These are phyloP conservation scores for Debaryomyces tyrocola DNA, from an alignment of 805 yeast species.

Conservation along the genomic window DNA sequence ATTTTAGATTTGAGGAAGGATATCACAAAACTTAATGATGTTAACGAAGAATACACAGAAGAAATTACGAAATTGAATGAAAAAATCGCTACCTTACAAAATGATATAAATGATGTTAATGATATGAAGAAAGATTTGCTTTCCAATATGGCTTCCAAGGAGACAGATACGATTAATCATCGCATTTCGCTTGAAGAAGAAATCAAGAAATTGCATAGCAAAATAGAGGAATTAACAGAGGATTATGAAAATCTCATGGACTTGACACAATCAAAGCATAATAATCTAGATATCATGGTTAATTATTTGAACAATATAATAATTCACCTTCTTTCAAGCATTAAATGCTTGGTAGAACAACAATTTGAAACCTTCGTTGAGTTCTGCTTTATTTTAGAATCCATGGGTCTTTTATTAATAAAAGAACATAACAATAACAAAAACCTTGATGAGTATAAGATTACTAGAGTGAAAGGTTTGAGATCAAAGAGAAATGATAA, in stretches of 20 bases:
- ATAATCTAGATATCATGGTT: constrained; percentile 26
- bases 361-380: constrained; percentile 38
- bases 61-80: constrained; percentile 15
- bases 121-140: constrained; percentile 60
- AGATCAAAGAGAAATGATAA: constrained; percentile 39
- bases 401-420: constrained; percentile 72
- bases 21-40: constrained; percentile 9
- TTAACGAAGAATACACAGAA: constrained; percentile 8
- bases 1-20: constrained; percentile 11
- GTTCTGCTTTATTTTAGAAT: constrained; percentile 60
- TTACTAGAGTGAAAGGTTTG: constrained; percentile 80
- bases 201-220: constrained; percentile 41
- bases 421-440: constrained; percentile 30
- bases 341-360: constrained; percentile 15
- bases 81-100: constrained; percentile 9
- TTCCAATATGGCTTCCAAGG: constrained; percentile 68
- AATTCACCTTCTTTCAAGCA: constrained; percentile 11
- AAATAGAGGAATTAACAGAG: constrained; percentile 48
- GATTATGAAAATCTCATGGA: constrained; percentile 45
- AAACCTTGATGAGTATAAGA: constrained; percentile 36
- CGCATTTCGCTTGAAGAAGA: constrained; percentile 50
- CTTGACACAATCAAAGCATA: constrained; percentile 28
- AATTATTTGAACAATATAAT: constrained; percentile 22
- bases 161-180: constrained; percentile 57
- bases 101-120: constrained; percentile 21